Evolutionary conservation across 2,329 filamentous ascomycete genomes (phyloP).

Genomic region (Venturia pyrina): DNA sequence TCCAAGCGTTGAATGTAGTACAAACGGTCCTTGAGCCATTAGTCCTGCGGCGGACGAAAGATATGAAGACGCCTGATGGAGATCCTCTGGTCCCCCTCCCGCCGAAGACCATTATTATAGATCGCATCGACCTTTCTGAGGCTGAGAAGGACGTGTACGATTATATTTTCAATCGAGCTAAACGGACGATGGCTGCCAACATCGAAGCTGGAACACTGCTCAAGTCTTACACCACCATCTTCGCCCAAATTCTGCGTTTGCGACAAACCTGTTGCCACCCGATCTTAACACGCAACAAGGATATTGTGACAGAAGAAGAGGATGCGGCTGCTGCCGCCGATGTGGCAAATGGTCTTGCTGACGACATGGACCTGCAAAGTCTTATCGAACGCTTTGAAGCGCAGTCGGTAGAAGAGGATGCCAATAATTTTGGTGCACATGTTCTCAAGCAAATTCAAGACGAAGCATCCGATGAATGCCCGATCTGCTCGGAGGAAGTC

Average conservation of each 20-base stretch:
- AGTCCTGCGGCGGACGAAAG: constrained; percentile 91
- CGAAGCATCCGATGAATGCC: constrained; percentile 81
- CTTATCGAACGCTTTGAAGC: constrained; percentile 78
- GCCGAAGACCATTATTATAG: constrained; percentile 70
- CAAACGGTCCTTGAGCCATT: constrained; percentile 93
- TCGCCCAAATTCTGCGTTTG: constrained; percentile 87
- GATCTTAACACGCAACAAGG: constrained; percentile 73
- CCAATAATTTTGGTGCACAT: constrained; percentile 72
- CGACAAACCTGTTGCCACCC: constrained; percentile 94
- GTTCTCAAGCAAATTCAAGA: constrained; percentile 85
- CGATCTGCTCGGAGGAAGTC: constrained; percentile 88
- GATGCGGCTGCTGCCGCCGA: constrained; percentile 71
- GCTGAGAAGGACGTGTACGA: constrained; percentile 87
- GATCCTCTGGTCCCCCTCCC: constrained; percentile 73
- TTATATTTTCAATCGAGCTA: constrained; percentile 74
- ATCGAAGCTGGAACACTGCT: constrained; percentile 85
- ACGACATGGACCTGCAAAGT: constrained; percentile 90
- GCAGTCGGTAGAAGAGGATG: constrained; percentile 45
- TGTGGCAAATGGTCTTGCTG: constrained; percentile 68
- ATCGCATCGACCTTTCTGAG: constrained; percentile 75
- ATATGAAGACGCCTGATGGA: constrained; percentile 92
- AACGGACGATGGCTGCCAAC: constrained; percentile 74
- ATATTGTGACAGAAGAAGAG: constrained; percentile 77
- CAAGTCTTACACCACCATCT: constrained; percentile 94
- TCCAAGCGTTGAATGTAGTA: constrained; percentile 88